Conservation (phyloP, 176 grass and related monocot genomes). For the Oryza glumipatula region DNA sequence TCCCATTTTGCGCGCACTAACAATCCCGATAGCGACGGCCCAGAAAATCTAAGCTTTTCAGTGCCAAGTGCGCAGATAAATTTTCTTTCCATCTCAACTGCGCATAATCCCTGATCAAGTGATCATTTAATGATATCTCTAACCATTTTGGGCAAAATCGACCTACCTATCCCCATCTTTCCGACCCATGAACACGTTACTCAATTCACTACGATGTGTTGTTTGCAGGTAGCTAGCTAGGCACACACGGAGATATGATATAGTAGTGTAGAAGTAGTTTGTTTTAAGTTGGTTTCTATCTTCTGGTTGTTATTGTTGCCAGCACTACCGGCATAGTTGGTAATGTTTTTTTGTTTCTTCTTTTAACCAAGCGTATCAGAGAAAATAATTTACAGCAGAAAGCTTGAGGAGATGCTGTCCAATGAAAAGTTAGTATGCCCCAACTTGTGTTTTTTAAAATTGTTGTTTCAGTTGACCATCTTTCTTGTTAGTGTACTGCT, state of each 20-base stretch:
- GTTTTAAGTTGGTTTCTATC: slow-evolving; percentile 27
- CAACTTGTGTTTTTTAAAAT: slow-evolving; percentile 29
- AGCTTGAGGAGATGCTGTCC: slow-evolving; percentile 36
- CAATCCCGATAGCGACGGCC: slow-evolving; percentile 36
- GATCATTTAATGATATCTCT: slow-evolving; percentile 47
- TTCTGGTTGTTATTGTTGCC: slow-evolving; percentile 46
- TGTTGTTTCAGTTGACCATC: slow-evolving; percentile 29
- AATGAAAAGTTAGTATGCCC: slow-evolving; percentile 42
- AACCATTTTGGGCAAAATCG: slow-evolving; percentile 28
- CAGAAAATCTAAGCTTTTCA: slow-evolving; percentile 29
- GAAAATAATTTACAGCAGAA: slow-evolving; percentile 28
- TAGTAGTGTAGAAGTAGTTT: slow-evolving; percentile 9
- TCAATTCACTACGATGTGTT: slow-evolving; percentile 2
- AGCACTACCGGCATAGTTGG: slow-evolving; percentile 17
- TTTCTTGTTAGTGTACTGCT: slow-evolving; percentile 18
- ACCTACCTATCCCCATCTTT: slow-evolving; percentile 46
- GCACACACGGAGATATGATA: slow-evolving; percentile 8
- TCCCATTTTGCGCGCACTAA: slow-evolving; percentile 46
- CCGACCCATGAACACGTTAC: slow-evolving; percentile 34
- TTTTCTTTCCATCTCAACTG: slow-evolving; percentile 46
- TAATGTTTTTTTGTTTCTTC: neutral
- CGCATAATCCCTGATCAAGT: slow-evolving; percentile 34
- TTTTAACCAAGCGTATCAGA: neutral
- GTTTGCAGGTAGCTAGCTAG: slow-evolving; percentile 31
- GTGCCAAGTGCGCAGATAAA: slow-evolving; percentile 16